Percentiles rank a stretch among this genome's conserved stretches.
Conservation (phyloP, 148 eudicot species). For the Diospyros lotus region DNA sequence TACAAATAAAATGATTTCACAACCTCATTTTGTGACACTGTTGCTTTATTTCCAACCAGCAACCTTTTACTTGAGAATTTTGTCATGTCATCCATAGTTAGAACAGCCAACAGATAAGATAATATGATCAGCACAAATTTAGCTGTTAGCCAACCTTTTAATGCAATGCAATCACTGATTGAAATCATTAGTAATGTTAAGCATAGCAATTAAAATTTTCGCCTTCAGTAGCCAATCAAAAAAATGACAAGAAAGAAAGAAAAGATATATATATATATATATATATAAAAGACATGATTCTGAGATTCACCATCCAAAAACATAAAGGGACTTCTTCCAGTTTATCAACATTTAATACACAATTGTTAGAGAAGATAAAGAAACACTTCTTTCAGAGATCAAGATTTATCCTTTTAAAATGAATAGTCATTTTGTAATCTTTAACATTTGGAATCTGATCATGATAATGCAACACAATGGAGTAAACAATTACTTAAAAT, state of each 20-base stretch:
- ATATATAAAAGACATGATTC: not conserved
- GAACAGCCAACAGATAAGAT: not conserved
- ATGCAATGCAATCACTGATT: too few relatives aligned
- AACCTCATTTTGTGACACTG: not conserved
- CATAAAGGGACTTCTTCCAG: not conserved
- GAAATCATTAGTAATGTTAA: not conserved
- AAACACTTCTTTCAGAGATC: not conserved
- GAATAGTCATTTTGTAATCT: not conserved
- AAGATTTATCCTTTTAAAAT: not conserved
- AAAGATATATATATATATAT: not conserved
- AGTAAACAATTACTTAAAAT: not conserved
- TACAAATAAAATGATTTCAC: not conserved
- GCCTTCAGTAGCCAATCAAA: not conserved
- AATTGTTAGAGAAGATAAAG: not conserved
- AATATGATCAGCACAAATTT: not conserved
- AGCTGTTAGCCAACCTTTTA: too few relatives aligned
- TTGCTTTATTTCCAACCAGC: not conserved
- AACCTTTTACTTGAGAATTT: not conserved
- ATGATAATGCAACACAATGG: too few relatives aligned
- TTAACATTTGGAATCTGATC: constrained; percentile 2
- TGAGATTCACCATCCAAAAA: not conserved
- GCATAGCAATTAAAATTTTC: not conserved
- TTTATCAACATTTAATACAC: not conserved
- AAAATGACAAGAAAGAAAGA: not conserved
- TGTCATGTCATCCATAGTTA: not conserved